phyloP scores from a whole-genome alignment of 2,329 filamentous ascomycete species.

The Beauveria brongniartii region DNA sequence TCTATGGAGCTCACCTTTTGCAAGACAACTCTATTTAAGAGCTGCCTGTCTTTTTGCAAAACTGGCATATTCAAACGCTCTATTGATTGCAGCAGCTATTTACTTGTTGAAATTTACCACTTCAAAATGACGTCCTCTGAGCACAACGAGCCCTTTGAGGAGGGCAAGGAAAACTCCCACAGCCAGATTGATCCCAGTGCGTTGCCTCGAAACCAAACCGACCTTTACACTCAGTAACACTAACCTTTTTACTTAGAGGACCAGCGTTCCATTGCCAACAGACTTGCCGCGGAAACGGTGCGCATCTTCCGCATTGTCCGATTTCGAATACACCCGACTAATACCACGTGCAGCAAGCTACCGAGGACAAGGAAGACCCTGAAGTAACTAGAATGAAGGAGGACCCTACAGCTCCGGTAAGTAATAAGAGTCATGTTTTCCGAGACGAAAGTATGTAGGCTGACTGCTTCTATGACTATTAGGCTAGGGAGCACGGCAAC shows the following conservation, averaged over 20 bases:
- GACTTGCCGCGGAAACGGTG: conserved; percentile 52
- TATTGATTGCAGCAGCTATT: neutral
- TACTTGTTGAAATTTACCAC: too few species aligned
- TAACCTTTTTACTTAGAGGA: conserved; percentile 41
- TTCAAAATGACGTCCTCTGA: neutral
- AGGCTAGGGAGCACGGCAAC: conserved; percentile 56
- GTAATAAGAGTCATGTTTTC: conserved; percentile 11
- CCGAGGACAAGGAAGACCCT: conserved; percentile 21
- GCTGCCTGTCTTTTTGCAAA: neutral
- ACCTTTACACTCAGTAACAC: neutral
- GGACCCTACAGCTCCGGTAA: conserved; percentile 47
- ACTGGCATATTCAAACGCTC: neutral
- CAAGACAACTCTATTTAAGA: neutral
- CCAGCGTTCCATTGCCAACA: conserved; percentile 58
- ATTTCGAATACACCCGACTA: neutral
- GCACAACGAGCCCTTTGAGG: conserved; percentile 41
- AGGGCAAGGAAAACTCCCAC: conserved; percentile 61
- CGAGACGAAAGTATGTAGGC: neutral
- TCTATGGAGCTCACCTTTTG: neutral
- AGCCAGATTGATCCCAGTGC: conserved; percentile 59
- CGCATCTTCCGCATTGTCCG: conserved; percentile 2
- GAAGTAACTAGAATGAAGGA: conserved; percentile 33
- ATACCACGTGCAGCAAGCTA: neutral
- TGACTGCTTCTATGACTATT: conserved; percentile 6
- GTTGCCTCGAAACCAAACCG: conserved; percentile 15